Evolutionary conservation across 306 rosid genomes (phyloP).

Genomic region (Fragaria ananassa): DNA sequence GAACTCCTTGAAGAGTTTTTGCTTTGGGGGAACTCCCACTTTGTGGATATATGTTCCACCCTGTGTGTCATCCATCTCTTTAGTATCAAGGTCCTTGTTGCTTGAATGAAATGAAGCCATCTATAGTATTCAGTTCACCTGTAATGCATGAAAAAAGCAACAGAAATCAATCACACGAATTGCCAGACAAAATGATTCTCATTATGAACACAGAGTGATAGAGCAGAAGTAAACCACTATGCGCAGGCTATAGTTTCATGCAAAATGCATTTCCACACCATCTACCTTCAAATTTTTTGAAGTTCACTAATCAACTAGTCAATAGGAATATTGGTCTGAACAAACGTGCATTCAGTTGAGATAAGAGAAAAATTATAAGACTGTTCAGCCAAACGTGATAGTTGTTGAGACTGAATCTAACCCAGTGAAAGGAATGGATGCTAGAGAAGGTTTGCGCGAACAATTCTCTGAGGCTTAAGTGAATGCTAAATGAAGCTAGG

Average conservation of each 20-base stretch:
- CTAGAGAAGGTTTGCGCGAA: slow-evolving; percentile 19
- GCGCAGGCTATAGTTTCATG: slow-evolving; percentile 20
- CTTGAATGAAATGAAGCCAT: slow-evolving; percentile 44
- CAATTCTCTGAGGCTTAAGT: slow-evolving; percentile 26
- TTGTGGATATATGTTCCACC: slow-evolving; percentile 45
- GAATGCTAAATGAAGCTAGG: slow-evolving; percentile 18
- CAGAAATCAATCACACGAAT: slow-evolving; percentile 2
- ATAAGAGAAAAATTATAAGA: neutral
- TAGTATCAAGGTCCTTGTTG: slow-evolving; percentile 33
- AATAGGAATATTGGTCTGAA: neutral
- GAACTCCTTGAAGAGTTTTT: slow-evolving; percentile 75
- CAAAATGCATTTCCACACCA: slow-evolving; percentile 14
- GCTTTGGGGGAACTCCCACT: slow-evolving; percentile 78
- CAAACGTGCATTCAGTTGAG: neutral
- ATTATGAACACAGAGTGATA: neutral
- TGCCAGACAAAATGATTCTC: neutral
- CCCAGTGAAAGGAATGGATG: slow-evolving; percentile 32
- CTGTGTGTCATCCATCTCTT: slow-evolving; percentile 35
- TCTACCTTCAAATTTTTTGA: slow-evolving; percentile 1
- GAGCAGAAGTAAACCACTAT: slow-evolving; percentile 15
- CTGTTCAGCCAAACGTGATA: neutral
- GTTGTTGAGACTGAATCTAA: slow-evolving; percentile 31
- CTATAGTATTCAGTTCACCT: slow-evolving; percentile 33
- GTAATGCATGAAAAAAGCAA: slow-evolving; percentile 18
- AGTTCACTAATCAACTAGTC: slow-evolving; percentile 10